Conservation (phyloP, 768 basidiomycete genomes). For the Podaxis sp. region DNA sequence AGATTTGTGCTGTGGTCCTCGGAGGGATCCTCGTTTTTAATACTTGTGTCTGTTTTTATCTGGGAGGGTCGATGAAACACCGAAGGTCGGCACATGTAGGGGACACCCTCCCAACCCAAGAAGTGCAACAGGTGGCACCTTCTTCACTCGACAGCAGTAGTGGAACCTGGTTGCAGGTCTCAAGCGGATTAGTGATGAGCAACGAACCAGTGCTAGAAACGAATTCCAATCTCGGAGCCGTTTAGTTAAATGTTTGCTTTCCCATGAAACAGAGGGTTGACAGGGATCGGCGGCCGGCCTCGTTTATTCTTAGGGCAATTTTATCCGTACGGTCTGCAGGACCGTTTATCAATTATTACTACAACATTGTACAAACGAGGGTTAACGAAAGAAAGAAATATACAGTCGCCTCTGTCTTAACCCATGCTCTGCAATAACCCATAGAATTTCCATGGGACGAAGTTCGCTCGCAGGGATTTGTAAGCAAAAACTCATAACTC, state of each 20-base stretch:
- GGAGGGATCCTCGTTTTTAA: slow-evolving; percentile 1
- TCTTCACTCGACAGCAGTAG: background rate
- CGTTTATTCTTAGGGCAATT: background rate
- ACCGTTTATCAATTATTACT: background rate
- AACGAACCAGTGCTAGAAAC: background rate
- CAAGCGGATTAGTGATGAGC: slow-evolving; percentile 1
- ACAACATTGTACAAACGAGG: background rate
- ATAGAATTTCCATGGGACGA: too few relatives aligned
- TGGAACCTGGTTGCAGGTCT: background rate
- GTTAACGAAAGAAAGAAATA: too few relatives aligned
- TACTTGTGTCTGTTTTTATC: slow-evolving; percentile 12
- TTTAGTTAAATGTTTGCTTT: background rate
- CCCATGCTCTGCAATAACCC: too few relatives aligned
- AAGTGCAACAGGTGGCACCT: background rate
- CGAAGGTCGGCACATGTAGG: background rate
- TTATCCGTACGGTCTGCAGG: background rate
- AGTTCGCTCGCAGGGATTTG: too few relatives aligned
- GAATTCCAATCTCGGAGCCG: background rate
- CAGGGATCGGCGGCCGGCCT: background rate
- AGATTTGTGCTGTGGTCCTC: background rate
- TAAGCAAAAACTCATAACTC: too few relatives aligned
- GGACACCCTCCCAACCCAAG: background rate
- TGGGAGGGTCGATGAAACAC: slow-evolving; percentile 10
- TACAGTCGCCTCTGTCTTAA: too few relatives aligned
- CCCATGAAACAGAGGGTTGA: background rate